Evolutionary conservation across 306 rosid genomes (phyloP), one percentile per base, ranked within the genome.

Genomic region (Castanea sativa): DNA sequence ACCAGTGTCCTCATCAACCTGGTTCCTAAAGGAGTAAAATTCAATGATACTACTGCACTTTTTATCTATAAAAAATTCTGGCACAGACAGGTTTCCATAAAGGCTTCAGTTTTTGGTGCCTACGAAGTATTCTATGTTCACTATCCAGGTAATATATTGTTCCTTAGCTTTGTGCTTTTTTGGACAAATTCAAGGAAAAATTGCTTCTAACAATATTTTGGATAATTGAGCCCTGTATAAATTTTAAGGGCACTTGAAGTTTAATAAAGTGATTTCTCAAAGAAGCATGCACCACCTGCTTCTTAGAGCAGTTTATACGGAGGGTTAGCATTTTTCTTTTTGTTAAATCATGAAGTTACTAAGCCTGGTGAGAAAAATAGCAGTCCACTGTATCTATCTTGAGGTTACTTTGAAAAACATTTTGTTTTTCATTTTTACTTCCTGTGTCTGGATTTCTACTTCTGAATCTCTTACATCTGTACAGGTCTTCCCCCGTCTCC

Each of bases 401-500:
- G 20, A 30, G 33, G 71, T 65, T 65, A 4, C 21, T 65, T 3
- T 65, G 45, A 16, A 3, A 16, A 5, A 13, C 5, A 1, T 9
- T 9, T 33, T 21, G 15, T n/a, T 23, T 12, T n/a, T 19, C 25
- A 23, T 21, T 20, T 19, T 35, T 23, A 33, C 6, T 18, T 19
- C 3, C 25, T 4, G 18, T 67, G 19, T 69, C 35, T 74, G 63
- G 71, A 78, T 70, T 76, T 72, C 82, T 68, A 61, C 65, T 73
- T 83, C 76, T 71, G 73, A 73, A 68, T 53, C 33, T 75, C 73
- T 79, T 75, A 27, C 58, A 38, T 64, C 35, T 65, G n/a, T 78
- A 82, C 92, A 94, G 98, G 97, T 80, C 98, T 95, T 84, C 99
- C 99, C 35, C 97, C 98, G 18, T 95, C 99, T 83, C 98, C 99